Conservation (phyloP, 73 alveolate genomes). For the Durusdinium trenchii region DNA sequence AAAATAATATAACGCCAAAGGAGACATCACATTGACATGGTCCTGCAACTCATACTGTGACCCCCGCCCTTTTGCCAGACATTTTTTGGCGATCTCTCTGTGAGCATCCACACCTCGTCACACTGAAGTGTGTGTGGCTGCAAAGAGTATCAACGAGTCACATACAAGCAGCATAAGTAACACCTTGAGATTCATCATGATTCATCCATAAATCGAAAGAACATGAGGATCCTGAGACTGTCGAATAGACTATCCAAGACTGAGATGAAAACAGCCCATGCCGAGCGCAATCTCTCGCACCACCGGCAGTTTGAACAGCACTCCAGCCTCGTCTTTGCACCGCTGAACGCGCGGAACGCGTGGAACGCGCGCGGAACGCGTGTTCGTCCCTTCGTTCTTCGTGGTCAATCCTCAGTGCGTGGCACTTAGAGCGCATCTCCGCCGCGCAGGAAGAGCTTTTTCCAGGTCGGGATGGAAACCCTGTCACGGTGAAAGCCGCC, state of each 20-base stretch:
- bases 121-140: background rate
- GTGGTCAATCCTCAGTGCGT: background rate
- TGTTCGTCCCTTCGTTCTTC: background rate
- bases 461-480: conserved; percentile 80
- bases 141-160: too few species aligned
- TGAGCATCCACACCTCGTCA: conserved; percentile 87
- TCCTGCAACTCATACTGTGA: too few species aligned
- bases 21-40: too few species aligned
- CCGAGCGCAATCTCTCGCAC: conserved; percentile 81
- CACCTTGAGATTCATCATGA: too few species aligned
- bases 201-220: too few species aligned
- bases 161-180: too few species aligned
- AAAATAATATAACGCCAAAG: too few species aligned
- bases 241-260: too few species aligned
- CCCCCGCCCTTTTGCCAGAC: conserved; percentile 58
- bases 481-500: background rate
- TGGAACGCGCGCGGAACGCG: background rate
- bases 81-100: conserved; percentile 65
- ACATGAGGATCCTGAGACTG: background rate
- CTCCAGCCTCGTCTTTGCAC: conserved; percentile 37
- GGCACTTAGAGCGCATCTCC: conserved; percentile 77
- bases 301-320: conserved; percentile 68
- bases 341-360: background rate
- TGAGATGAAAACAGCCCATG: conserved; percentile 51
- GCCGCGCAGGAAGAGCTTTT: conserved; percentile 71